Percentiles rank a stretch among this genome's conserved stretches.
Conservation (phyloP, 2,329 filamentous ascomycete genomes). For the Clonostachys sp. region DNA sequence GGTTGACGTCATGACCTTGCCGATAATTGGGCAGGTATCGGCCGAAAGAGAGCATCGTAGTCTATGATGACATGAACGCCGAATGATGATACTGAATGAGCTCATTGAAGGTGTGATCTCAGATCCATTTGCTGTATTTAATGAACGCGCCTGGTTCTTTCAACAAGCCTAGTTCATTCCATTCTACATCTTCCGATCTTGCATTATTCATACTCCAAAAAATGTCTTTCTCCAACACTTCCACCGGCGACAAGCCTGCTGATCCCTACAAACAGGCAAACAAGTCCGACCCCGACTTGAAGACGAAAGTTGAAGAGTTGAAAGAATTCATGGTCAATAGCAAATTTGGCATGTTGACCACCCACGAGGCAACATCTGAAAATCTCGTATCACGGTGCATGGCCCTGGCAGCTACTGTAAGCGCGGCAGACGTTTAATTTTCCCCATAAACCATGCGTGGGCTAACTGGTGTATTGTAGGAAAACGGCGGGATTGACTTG, state of each 20-base stretch:
- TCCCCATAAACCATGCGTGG: no score
- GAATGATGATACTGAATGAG: no score
- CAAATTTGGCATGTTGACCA: slow-evolving; percentile 91
- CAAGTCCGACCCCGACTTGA: slow-evolving; percentile 56
- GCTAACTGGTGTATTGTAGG: slow-evolving; percentile 39
- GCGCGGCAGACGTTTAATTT: slow-evolving; percentile 4
- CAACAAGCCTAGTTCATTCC: no score
- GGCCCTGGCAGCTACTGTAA: slow-evolving; percentile 75
- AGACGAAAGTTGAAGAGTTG: slow-evolving; percentile 74
- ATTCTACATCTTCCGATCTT: no score
- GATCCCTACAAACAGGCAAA: slow-evolving; percentile 80
- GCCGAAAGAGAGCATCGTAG: no score
- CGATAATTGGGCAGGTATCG: no score
- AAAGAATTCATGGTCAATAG: slow-evolving; percentile 62
- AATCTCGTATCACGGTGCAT: slow-evolving; percentile 78
- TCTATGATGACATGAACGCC: no score
- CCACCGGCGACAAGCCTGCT: slow-evolving; percentile 56
- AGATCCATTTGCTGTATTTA: no score
- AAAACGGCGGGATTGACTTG: slow-evolving; percentile 73
- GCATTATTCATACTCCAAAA: slow-evolving; percentile 10
- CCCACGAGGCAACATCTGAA: slow-evolving; percentile 59
- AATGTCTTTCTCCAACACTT: slow-evolving; percentile 48
- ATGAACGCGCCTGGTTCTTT: no score
- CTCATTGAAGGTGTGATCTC: no score
- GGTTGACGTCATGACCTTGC: no score